A percentile compares a stretch with the other conserved stretches of the same genome.
Conservation (phyloP, 345 rosid species). For the Xanthoceras sorbifolium region DNA sequence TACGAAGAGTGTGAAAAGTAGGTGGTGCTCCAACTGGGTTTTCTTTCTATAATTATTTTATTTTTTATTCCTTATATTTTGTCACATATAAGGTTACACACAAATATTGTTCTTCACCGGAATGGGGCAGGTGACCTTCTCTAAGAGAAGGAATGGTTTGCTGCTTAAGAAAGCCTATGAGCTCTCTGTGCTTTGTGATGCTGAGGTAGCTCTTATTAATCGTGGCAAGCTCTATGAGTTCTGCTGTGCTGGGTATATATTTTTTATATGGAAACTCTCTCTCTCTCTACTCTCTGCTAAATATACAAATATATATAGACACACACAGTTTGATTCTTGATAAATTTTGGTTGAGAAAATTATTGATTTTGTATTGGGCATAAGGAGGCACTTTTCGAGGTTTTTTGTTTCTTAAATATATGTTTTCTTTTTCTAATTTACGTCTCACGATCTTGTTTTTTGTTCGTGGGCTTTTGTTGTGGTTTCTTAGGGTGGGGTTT, state of each 20-base stretch:
- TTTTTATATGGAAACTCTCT: background rate
- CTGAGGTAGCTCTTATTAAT: conserved; percentile 79
- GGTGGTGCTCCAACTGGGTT: too few species aligned
- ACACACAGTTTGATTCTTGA: background rate
- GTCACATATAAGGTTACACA: too few species aligned
- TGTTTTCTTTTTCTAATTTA: too few species aligned
- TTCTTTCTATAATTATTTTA: too few species aligned
- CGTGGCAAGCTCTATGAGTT: conserved; percentile 89
- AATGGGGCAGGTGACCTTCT: conserved; percentile 90
- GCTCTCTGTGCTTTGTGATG: conserved; percentile 85
- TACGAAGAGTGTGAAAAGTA: too few species aligned
- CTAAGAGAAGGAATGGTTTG: conserved; percentile 77
- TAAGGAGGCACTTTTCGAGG: too few species aligned
- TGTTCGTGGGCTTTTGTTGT: conserved; percentile 6
- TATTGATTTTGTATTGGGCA: background rate
- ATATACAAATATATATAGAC: background rate
- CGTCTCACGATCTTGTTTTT: conserved; percentile 20
- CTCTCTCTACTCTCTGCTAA: background rate
- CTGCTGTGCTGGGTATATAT: conserved; percentile 59
- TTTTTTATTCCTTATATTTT: too few species aligned
- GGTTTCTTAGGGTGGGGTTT: conserved; percentile 4
- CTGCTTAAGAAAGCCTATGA: conserved; percentile 86
- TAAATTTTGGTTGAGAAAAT: background rate
- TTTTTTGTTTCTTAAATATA: too few species aligned
- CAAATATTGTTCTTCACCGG: too few species aligned